Evolutionary conservation across 2,329 filamentous ascomycete genomes (phyloP).

Genomic region (Neonectria coccinea): DNA sequence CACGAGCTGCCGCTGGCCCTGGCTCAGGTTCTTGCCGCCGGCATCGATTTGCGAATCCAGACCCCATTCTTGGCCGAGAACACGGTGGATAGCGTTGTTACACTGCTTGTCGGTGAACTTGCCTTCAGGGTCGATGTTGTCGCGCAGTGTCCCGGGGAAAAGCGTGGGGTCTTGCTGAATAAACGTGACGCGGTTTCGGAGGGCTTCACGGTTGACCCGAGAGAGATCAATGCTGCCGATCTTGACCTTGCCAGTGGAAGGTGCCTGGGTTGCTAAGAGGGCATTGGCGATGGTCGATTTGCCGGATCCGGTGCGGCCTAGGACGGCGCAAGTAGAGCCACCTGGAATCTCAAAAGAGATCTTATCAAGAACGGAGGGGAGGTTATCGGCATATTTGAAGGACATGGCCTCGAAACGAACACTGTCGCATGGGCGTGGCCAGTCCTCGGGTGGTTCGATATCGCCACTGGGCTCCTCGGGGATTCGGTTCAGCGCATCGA

Average conservation of each 20-base stretch:
- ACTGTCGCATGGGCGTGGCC: constrained; percentile 79
- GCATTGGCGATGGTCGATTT: constrained; percentile 81
- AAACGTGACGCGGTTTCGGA: constrained; percentile 70
- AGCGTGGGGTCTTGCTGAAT: constrained; percentile 74
- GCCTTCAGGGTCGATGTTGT: constrained; percentile 76
- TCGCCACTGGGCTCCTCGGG: constrained; percentile 79
- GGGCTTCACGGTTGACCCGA: constrained; percentile 64
- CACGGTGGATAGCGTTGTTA: constrained; percentile 65
- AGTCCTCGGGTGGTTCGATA: constrained; percentile 76
- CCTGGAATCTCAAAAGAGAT: constrained; percentile 79
- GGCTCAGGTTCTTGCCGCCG: constrained; percentile 71
- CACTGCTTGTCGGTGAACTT: constrained; percentile 67
- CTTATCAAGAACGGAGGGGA: constrained; percentile 77
- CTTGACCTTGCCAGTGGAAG: constrained; percentile 61
- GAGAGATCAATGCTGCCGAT: constrained; percentile 67
- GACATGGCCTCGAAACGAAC: constrained; percentile 83
- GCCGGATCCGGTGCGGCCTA: constrained; percentile 86
- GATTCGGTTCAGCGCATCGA: constrained; percentile 83
- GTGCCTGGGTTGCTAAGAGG: constrained; percentile 67
- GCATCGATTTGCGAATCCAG: constrained; percentile 66
- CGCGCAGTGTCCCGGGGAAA: constrained; percentile 68
- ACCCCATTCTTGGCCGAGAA: constrained; percentile 64
- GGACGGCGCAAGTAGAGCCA: constrained; percentile 72
- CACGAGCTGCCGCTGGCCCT: constrained; percentile 72
- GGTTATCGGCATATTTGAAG: constrained; percentile 81